Conservation (phyloP, 257 asterid species). For the Penstemon barbatus region DNA sequence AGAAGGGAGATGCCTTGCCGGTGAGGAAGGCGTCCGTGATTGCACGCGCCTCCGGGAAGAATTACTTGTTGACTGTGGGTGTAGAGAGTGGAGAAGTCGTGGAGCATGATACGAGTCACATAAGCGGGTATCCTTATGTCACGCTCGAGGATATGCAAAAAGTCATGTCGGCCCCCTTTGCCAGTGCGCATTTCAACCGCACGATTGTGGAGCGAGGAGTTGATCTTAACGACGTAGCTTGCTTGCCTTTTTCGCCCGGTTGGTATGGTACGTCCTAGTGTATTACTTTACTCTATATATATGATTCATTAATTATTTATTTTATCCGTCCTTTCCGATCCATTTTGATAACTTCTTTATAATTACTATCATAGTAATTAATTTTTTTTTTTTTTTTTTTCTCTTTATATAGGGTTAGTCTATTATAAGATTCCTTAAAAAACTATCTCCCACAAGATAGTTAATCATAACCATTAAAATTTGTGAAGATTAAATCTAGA, state of each 20-base stretch:
- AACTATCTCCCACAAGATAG: too few relatives aligned
- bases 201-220: constrained; percentile 58
- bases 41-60: constrained; percentile 51
- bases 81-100: constrained; percentile 48
- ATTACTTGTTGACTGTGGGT: constrained; percentile 57
- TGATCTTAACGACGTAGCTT: constrained; percentile 42
- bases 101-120: constrained; percentile 44
- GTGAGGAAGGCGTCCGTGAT: constrained; percentile 56
- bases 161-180: constrained; percentile 41
- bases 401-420: too few relatives aligned
- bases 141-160: constrained; percentile 51
- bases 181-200: constrained; percentile 54
- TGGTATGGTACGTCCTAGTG: constrained; percentile 55
- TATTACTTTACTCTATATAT: too few relatives aligned
- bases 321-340: too few relatives aligned
- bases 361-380: too few relatives aligned
- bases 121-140: constrained; percentile 58
- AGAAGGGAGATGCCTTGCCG: constrained; percentile 46
- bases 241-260: constrained; percentile 72
- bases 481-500: too few relatives aligned
- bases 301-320: too few relatives aligned
- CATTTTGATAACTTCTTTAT: too few relatives aligned
- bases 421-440: too few relatives aligned
- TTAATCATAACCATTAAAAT: too few relatives aligned
- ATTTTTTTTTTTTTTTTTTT: too few relatives aligned